Evolutionary conservation across 345 rosid genomes (phyloP), one percentile per base, ranked within the genome.

Genomic region (Eutrema japonicum): DNA sequence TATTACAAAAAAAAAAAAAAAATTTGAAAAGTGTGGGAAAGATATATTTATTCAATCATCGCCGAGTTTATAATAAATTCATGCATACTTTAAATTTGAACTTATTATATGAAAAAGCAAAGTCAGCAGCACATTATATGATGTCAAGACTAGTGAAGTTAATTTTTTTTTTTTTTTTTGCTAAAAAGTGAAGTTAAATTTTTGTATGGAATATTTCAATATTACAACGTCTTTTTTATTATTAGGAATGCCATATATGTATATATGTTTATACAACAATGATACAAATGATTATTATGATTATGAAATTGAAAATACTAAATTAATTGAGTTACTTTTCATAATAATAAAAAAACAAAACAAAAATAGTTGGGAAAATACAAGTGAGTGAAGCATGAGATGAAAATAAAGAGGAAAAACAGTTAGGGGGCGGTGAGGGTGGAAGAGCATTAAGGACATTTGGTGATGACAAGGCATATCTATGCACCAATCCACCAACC

Each of bases 401-500:
- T 50, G 61, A 40, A 66, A 13, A 59, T 74, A 50, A 66, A 74
- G 35, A 55, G 50, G 48, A 48, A 60, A 74, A 68, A 75, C 73
- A 67, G 78, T 75, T 75, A 45, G 77, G 70, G n/a, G 18, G 61
- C 40, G 55, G 63, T 67, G 73, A 58, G 16, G 73, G 78, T 67
- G 68, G 73, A 68, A 67, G 33, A 75, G 22, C 78, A 75, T 75
- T 75, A 50, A 75, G 73, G 42, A 68, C 63, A 67, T 2, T 10
- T 33, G 35, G 74, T 42, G 78, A 75, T 68, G 78, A 75, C 69
- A 52, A 43, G 8, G 74, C 78, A 61, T 26, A 68, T 75, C 50
- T 35, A 32, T 42, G 74, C 63, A 68, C 78, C 78, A 75, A 75
- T 74, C 78, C 63, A 68, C 78, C 78, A 75, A 75, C 74, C 78